Base-by-base conservation (phyloP, 257 asterid species). In the Solanum clarkiae region DNA sequence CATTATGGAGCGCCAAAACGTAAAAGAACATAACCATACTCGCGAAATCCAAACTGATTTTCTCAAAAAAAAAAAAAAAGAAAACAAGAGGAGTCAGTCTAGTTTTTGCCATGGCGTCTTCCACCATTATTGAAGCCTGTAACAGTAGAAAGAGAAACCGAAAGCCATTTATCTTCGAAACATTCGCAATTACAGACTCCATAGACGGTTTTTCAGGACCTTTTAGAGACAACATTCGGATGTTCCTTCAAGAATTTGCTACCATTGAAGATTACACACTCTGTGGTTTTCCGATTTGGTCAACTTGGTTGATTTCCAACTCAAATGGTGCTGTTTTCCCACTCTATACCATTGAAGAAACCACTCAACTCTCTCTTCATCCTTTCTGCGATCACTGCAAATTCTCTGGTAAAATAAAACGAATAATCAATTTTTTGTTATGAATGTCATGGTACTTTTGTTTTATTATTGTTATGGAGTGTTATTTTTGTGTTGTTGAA, bases 311-410 rank as follows among this genome's bases (percentile, higher is more conserved):
- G 10, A 69, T 86, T 14, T 83, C 87, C 6, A 86, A 89, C n/a
- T 56, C 54, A 15, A 85, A 81, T 32, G 93, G 88, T 29, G 91
- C 85, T 65, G 91, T 88, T 84, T 90, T 93, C 72, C 93, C 94
- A 7, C 93, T 95, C 81, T 93, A 90, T 81, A 89, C 87, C 60
- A 40, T 94, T 82, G 93, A 94, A 80, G 97, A 95, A 92, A 91
- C 95, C 74, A 92, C 92, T 86, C 88, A 86, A 20, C 60, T 83
- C 32, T 90, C 95, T 13, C 70, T 68, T 49, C 59, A 89, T 26
- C 97, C 94, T 22, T 91, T 92, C 89, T 95, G 98, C 84, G 82
- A 87, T 84, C 88, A 91, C 84, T 95, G 98, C 77, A 92, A 91
- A 91, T 87, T 81, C 55, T 84, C 95, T 87, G 98, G 98, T 87